Conservation (phyloP, 2,329 filamentous ascomycete genomes). For the Diaporthe capsici region DNA sequence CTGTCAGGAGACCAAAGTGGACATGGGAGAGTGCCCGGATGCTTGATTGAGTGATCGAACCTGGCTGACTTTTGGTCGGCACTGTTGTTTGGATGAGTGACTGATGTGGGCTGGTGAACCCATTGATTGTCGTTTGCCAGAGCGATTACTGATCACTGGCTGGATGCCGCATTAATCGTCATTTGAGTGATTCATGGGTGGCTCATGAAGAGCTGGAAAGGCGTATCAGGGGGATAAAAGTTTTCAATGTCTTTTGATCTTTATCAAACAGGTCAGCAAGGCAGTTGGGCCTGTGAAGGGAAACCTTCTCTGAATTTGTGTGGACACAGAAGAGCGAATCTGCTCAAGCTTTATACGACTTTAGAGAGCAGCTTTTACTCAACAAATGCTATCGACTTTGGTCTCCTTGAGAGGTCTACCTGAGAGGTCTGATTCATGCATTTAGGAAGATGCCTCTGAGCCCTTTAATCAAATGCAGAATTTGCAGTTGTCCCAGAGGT, state of each 20-base stretch:
- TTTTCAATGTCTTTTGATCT: background rate
- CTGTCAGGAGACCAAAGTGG: conserved; percentile 16
- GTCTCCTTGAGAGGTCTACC: too few relatives aligned
- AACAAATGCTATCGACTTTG: background rate
- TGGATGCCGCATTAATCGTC: background rate
- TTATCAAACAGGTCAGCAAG: background rate
- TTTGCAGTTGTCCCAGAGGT: background rate
- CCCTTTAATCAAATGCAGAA: background rate
- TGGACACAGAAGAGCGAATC: too few relatives aligned
- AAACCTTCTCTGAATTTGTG: background rate
- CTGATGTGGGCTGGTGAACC: background rate
- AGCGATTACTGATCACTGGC: background rate
- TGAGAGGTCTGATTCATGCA: too few relatives aligned
- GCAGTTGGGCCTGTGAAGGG: background rate
- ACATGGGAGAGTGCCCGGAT: background rate
- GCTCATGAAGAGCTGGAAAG: background rate
- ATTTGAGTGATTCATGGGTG: background rate
- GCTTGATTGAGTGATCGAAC: background rate
- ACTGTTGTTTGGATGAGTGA: background rate
- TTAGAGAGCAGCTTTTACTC: background rate
- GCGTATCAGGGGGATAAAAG: background rate
- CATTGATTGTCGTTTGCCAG: background rate
- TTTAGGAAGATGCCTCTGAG: background rate
- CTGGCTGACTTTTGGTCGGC: background rate
- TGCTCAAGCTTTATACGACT: background rate